Percentiles rank a stretch among this genome's conserved stretches.
Evolutionary conservation across 257 asterid genomes (phyloP).

Genomic region (Anisodus acutangulus): DNA sequence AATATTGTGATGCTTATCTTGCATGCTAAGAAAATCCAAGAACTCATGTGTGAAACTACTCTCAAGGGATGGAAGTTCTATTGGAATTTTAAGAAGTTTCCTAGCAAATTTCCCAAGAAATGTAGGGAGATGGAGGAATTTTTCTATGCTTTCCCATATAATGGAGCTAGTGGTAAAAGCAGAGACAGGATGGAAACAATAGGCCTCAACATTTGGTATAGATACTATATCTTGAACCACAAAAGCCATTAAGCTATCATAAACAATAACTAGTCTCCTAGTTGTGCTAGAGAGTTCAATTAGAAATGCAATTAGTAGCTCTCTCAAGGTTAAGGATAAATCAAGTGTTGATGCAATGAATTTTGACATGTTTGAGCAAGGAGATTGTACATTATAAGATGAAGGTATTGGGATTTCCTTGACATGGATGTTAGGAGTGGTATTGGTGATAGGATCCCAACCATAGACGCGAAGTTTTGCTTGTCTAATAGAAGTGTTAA

Average conservation of each 20-base stretch:
- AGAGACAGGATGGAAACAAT: not conserved
- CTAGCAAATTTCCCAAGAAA: not conserved
- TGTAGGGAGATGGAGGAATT: not conserved
- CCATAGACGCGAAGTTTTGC: conserved; percentile 30
- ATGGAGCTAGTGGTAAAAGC: conserved; percentile 9
- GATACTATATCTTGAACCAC: not conserved
- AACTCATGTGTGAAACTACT: conserved; percentile 26
- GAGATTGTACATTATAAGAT: not conserved
- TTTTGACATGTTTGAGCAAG: not conserved
- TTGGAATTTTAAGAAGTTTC: not conserved
- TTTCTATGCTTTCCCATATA: not conserved
- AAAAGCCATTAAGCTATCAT: conserved; percentile 16
- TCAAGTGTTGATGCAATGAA: not conserved
- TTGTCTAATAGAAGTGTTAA: conserved; percentile 19
- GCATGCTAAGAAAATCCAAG: conserved; percentile 1
- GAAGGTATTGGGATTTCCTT: not conserved
- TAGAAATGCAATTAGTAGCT: not conserved
- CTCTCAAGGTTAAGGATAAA: not conserved
- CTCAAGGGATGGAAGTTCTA: not conserved
- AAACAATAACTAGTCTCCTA: not conserved
- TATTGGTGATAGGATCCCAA: conserved; percentile 18
- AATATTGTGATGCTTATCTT: not conserved
- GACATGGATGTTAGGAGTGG: conserved; percentile 20
- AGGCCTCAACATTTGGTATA: not conserved
- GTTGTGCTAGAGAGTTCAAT: not conserved